Evolutionary conservation across 1,284 basidiomycete species (phyloP), one percentile per base, ranked within the genome.

Genomic region (Ustilago sp.): DNA sequence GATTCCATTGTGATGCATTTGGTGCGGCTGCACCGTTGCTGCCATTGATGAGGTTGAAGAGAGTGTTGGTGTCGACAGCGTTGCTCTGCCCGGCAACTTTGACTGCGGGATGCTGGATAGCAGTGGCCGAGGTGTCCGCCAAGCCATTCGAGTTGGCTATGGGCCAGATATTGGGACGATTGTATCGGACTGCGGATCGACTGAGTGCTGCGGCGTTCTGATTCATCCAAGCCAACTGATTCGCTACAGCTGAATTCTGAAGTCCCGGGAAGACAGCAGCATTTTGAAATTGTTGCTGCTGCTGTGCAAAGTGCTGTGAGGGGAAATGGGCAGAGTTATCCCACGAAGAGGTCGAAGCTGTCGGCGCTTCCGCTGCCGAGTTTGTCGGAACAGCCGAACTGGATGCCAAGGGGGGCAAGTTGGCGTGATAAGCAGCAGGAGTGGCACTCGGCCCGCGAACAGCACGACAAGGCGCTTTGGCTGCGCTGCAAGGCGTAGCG

Each of bases 111-210:
- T 35, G 57, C 28, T 54, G 53, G 6, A 57, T 48, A 4, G 15
- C 61, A 17, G 28, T 17, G 28, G 43, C 34, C 43, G 65, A 13
- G 8, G 54, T 32, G 28, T 60, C 57, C 8, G 50, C 53, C 12
- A 39, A 23, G 32, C 39, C 39, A n/a, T 47, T 62, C 1, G 64
- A 32, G 39, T 66, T 19, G 5, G 39, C 63, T 32, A 66, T 59
- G 8, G 73, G 73, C 73, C 73, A 71, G 15, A 75, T 64, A 35
- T 67, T 71, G 36, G 68, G 64, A 0, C 73, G 73, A 71, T 70
- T 70, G 61, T 75, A 75, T 11, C 72, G 65, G 8, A 66, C 47
- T 3, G 72, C 45, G 2, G 67, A 63, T 4, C 67, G 55, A 45
- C 69, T 74, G 55, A 66, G 56, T 15, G 57, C 50, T 8, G 63